Conservation (phyloP, 805 yeast species). For the Teunomyces stri region DNA sequence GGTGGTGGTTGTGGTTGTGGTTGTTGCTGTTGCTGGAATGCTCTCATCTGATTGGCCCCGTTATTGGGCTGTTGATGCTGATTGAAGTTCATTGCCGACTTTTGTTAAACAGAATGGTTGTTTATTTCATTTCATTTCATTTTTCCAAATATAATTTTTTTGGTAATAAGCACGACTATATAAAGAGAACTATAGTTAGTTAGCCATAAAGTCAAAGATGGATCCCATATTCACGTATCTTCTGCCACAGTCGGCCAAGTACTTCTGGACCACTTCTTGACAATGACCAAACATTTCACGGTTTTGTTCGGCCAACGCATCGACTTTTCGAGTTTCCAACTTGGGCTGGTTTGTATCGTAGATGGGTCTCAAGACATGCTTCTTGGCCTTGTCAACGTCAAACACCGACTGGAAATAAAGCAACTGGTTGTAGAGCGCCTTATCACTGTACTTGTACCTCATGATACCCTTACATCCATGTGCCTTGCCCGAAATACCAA, state of each 20-base stretch:
- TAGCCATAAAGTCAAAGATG: conserved; percentile 63
- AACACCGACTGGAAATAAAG: conserved; percentile 75
- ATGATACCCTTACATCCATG: conserved; percentile 76
- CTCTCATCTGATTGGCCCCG: not conserved
- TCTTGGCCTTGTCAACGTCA: conserved; percentile 76
- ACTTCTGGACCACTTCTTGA: conserved; percentile 63
- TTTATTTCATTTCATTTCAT: not conserved
- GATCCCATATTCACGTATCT: conserved; percentile 82
- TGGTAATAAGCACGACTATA: conserved; percentile 2
- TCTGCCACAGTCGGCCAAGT: conserved; percentile 79
- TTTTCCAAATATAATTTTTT: not conserved
- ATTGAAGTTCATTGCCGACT: conserved; percentile 13
- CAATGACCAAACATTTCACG: conserved; percentile 55
- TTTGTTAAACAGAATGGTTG: not conserved
- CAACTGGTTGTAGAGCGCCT: conserved; percentile 81
- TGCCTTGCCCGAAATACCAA: conserved; percentile 60
- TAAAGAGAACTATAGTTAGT: not conserved
- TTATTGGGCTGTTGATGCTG: conserved; percentile 8
- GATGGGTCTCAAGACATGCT: conserved; percentile 52
- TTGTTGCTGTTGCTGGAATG: conserved; percentile 14
- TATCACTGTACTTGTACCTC: conserved; percentile 73
- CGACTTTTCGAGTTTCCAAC: conserved; percentile 53
- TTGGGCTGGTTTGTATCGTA: conserved; percentile 26
- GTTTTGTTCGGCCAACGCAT: conserved; percentile 79
- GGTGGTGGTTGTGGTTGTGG: conserved; percentile 15